A percentile compares a stretch with the other conserved stretches of the same genome.
phyloP scores from a whole-genome alignment of 176 grass and related monocot genomes.

The Rhipidocladum racemiflorum region DNA sequence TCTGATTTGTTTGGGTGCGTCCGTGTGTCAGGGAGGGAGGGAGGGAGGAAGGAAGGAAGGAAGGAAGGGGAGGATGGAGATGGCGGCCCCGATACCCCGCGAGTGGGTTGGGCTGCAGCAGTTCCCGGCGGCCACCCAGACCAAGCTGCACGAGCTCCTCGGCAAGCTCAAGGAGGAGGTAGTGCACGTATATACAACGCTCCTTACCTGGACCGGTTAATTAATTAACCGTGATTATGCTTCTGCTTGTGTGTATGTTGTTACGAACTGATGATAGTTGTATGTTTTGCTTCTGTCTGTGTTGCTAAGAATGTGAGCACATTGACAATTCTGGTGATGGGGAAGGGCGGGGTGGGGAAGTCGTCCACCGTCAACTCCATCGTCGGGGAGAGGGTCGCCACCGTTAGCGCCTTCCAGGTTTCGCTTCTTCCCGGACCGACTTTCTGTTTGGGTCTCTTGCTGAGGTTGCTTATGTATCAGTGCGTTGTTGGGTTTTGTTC shows the following conservation, averaged over 20 bases:
- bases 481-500: background rate
- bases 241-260: background rate
- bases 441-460: background rate
- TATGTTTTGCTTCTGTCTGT: slow-evolving; percentile 11
- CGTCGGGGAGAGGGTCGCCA: slow-evolving; percentile 69
- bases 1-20: slow-evolving; percentile 23
- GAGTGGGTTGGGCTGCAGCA: slow-evolving; percentile 79
- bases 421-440: background rate
- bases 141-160: slow-evolving; percentile 80
- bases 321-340: slow-evolving; percentile 93
- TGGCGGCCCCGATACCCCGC: slow-evolving; percentile 60
- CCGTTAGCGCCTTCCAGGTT: slow-evolving; percentile 96
- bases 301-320: slow-evolving; percentile 71
- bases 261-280: background rate
- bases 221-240: background rate
- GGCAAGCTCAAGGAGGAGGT: slow-evolving; percentile 82
- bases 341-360: slow-evolving; percentile 95
- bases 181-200: background rate
- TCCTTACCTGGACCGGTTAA: background rate
- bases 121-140: slow-evolving; percentile 81
- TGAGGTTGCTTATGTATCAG: background rate
- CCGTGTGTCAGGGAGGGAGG: slow-evolving; percentile 8
- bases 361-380: slow-evolving; percentile 94
- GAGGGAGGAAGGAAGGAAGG: background rate
- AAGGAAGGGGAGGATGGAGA: slow-evolving; percentile 8